phyloP scores from a whole-genome alignment of 148 eudicot genomes.

The Camellia granthamiana region DNA sequence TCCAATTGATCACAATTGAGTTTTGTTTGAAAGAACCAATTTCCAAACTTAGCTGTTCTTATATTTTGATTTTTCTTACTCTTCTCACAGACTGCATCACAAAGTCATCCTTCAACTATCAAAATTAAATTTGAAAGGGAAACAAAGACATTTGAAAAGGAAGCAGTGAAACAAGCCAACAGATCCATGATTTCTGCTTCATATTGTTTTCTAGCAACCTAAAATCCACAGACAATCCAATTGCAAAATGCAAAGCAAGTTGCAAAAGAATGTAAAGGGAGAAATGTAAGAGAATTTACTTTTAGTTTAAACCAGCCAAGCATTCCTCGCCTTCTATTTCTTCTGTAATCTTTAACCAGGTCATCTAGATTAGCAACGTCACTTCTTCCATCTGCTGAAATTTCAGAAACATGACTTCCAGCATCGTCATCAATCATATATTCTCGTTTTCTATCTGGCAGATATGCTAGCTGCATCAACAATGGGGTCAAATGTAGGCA shows the following conservation, averaged over 20 bases:
- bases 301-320: conserved; percentile 45
- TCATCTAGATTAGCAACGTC: conserved; percentile 31
- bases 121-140: neutral
- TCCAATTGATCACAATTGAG: no score
- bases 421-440: conserved; percentile 39
- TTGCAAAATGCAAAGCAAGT: neutral
- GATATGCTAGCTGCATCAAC: conserved; percentile 37
- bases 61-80: no score
- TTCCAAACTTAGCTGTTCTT: no score
- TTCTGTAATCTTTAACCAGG: conserved; percentile 37
- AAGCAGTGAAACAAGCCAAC: neutral
- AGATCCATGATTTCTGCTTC: neutral
- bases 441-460: conserved; percentile 43
- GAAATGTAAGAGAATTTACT: conserved; percentile 19
- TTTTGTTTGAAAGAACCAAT: no score
- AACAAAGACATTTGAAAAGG: neutral
- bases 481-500: neutral
- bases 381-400: conserved; percentile 27
- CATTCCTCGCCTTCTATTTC: conserved; percentile 39
- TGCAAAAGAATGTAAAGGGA: conserved; percentile 3
- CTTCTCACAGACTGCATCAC: no score
- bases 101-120: neutral
- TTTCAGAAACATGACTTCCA: conserved; percentile 36
- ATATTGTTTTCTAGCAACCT: neutral
- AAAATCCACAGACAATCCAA: neutral